Conservation (phyloP, 371 early-diverging fungal species). For the Phascolomyces articulosus region DNA sequence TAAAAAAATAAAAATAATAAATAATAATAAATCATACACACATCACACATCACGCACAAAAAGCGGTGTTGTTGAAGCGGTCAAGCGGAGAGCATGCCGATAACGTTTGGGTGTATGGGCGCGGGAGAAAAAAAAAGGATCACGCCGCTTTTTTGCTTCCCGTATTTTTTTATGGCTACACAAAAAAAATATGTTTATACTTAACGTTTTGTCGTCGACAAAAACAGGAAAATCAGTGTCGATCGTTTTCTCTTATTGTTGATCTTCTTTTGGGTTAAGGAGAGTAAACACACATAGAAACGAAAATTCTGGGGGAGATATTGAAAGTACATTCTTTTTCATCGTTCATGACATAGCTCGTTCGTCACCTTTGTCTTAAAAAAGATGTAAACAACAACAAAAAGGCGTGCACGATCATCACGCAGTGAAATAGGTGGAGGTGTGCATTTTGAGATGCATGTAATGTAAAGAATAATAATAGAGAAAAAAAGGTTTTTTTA, state of each 20-base stretch:
- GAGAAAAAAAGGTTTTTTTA: too few relatives aligned
- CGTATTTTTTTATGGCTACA: neutral
- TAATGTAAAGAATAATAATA: neutral
- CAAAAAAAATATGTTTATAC: neutral
- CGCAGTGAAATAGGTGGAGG: neutral
- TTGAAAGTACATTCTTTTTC: too few relatives aligned
- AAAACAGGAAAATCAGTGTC: slow-evolving; percentile 5
- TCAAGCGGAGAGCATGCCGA: neutral
- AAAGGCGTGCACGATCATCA: neutral
- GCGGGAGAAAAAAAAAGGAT: neutral
- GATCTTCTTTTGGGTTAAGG: neutral
- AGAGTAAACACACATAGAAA: too few relatives aligned
- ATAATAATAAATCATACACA: neutral
- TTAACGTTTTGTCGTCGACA: neutral
- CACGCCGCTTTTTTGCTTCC: neutral
- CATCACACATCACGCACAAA: too few relatives aligned
- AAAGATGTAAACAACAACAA: neutral
- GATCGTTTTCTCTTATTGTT: slow-evolving; percentile 2
- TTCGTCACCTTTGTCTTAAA: too few relatives aligned
- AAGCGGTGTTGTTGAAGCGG: too few relatives aligned
- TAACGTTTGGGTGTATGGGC: neutral
- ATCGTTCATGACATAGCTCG: too few relatives aligned
- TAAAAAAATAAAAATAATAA: too few relatives aligned
- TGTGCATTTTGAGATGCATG: neutral
- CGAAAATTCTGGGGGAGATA: too few relatives aligned